Base-by-base conservation (phyloP, 495 filamentous ascomycete species). In the Neurospora sp. region DNA sequence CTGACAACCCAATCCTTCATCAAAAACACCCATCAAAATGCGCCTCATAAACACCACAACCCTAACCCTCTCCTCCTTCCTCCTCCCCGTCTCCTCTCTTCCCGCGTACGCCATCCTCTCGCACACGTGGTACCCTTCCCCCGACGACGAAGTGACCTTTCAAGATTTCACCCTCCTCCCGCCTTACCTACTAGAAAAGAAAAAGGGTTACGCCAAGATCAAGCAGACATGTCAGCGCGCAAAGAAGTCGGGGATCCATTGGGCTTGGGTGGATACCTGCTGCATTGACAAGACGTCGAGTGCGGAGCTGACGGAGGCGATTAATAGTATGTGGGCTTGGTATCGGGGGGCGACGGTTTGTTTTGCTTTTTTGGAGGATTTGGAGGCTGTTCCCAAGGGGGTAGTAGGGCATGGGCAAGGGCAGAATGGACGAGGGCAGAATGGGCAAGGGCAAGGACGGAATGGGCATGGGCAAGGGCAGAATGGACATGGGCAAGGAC, bases 291-390 rank as follows among this genome's bases (percentile, higher is more conserved):
- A 85, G 23, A 78, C 75, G 27, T 27, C 27, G 27, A 27, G 27
- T 27, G 82, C 82, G 16, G 83, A 86, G 72, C 77, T 85, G 4
- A 79, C 76, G 59, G 83, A 85, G 74, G 79, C 80, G 71, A 83
- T 87, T 44, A 87, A 86, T 69, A 85, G 83, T 7, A 87, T 87
- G 85, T 88, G 80, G 71, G 70, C 71, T 0, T 86, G 80, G 83
- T 85, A 84, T 39, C 27, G 70, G 8, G 20, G 76, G 0, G 78
- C 83, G 0, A 40, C 40, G 5, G 72, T 81, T 1, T 84, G 83
- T 69, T 85, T 79, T 39, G 82, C 81, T 0, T 83, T 79, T 71
- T 74, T 82, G 23, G 72, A 71, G 7, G 79, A 81, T 72, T 69
- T 79, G 14, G 35, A 69, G 35, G 38, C 39, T 70, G 5, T 39